Conservation (phyloP, 352 stramenopile genomes). For the Phytophthora sojae region DNA sequence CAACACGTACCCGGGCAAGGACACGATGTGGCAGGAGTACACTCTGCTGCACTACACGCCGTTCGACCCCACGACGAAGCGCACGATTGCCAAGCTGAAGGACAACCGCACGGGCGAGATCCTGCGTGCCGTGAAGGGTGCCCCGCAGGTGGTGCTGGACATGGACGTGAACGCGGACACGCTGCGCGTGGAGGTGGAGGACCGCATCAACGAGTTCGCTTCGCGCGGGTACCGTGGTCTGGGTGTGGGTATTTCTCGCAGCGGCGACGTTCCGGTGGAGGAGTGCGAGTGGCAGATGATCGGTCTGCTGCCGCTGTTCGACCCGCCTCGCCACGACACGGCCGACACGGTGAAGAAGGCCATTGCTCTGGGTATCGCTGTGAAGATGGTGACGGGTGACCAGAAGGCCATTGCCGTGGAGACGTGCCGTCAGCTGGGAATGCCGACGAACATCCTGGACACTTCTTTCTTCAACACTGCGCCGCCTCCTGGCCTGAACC, state of each 20-base stretch:
- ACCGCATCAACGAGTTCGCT: slow-evolving; percentile 85
- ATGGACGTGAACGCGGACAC: slow-evolving; percentile 73
- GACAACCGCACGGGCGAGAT: slow-evolving; percentile 82
- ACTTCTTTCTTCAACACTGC: slow-evolving; percentile 83
- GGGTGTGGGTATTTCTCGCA: slow-evolving; percentile 64
- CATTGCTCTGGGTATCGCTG: slow-evolving; percentile 90
- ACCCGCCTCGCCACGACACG: slow-evolving; percentile 94
- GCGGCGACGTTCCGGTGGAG: slow-evolving; percentile 70
- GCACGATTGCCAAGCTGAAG: slow-evolving; percentile 91
- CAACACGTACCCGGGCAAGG: slow-evolving; percentile 83
- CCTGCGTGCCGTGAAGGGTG: slow-evolving; percentile 94
- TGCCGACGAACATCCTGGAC: slow-evolving; percentile 89
- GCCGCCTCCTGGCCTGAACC: slow-evolving; percentile 63
- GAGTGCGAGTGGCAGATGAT: slow-evolving; percentile 93
- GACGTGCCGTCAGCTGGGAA: slow-evolving; percentile 90
- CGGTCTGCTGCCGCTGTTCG: slow-evolving; percentile 93
- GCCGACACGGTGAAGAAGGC: slow-evolving; percentile 92
- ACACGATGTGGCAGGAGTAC: slow-evolving; percentile 81
- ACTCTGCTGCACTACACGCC: slow-evolving; percentile 83
- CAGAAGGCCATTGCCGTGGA: slow-evolving; percentile 93
- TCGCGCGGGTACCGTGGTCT: slow-evolving; percentile 75
- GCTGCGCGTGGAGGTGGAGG: slow-evolving; percentile 73
- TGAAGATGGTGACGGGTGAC: slow-evolving; percentile 98
- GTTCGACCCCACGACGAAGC: slow-evolving; percentile 90
- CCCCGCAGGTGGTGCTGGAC: slow-evolving; percentile 91